Evolutionary conservation across 148 eudicot species (phyloP).

Genomic region (Rhododendron simsii): DNA sequence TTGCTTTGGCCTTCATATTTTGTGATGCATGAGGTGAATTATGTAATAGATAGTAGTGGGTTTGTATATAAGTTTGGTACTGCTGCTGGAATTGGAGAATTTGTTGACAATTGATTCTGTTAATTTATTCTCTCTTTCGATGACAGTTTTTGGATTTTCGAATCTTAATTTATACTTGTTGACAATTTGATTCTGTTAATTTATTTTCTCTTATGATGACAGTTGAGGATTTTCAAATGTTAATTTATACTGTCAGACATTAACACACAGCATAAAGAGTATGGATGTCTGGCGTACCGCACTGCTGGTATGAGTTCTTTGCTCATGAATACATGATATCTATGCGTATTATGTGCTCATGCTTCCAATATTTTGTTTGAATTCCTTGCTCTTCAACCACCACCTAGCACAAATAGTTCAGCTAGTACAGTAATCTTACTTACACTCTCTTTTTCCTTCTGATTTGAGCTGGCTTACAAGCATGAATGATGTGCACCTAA

Average conservation of each 20-base stretch:
- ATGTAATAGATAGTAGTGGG: background rate
- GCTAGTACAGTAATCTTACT: constrained; percentile 28
- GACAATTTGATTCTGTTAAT: background rate
- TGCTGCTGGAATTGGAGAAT: background rate
- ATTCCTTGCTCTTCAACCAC: background rate
- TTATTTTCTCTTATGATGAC: background rate
- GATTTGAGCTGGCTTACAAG: background rate
- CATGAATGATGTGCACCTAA: constrained; percentile 27
- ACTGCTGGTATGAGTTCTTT: background rate
- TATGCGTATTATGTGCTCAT: background rate
- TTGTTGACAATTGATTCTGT: background rate
- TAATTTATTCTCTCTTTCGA: background rate
- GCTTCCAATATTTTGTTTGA: background rate
- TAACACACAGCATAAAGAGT: background rate
- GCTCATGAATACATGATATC: background rate
- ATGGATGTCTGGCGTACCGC: background rate
- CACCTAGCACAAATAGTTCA: background rate
- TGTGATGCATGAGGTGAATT: background rate
- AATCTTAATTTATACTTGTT: background rate
- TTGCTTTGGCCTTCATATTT: constrained; percentile 9
- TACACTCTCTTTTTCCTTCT: too few relatives aligned
- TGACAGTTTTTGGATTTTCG: background rate
- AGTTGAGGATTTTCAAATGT: background rate
- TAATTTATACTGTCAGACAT: background rate
- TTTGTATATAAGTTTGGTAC: background rate